Evolutionary conservation across 2,329 filamentous ascomycete genomes (phyloP).

Genomic region (Pseudovirgaria hyperparasitica): DNA sequence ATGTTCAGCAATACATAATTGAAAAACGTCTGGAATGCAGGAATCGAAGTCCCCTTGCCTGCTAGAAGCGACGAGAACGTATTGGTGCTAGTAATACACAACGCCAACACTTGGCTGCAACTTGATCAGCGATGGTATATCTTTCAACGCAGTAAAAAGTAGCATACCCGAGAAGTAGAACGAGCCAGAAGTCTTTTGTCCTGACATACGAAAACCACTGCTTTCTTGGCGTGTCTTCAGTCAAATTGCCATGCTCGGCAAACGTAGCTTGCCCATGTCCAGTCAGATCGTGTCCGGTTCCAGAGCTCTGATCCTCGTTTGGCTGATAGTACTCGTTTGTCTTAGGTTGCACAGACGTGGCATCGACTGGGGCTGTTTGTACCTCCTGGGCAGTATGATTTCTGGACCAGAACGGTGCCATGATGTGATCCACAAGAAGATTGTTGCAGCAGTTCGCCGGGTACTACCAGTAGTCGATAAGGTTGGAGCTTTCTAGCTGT

Average conservation of each 20-base stretch:
- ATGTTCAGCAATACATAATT: slow-evolving; percentile 78
- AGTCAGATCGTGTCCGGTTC: slow-evolving; percentile 12
- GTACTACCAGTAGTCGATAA: too few species aligned
- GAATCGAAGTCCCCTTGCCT: slow-evolving; percentile 58
- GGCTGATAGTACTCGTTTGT: background rate
- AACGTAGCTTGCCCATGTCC: slow-evolving; percentile 4
- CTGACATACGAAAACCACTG: slow-evolving; percentile 56
- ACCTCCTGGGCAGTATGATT: too few species aligned
- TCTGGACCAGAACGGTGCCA: too few species aligned
- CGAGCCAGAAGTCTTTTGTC: slow-evolving; percentile 79
- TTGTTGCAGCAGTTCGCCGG: too few species aligned
- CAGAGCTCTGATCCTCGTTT: slow-evolving; percentile 11
- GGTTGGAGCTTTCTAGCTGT: slow-evolving; percentile 21
- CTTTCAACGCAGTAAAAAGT: slow-evolving; percentile 1
- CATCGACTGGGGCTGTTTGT: too few species aligned
- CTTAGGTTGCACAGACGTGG: too few species aligned
- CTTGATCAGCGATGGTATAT: too few species aligned
- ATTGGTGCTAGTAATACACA: slow-evolving; percentile 87
- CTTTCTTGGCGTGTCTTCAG: slow-evolving; percentile 28
- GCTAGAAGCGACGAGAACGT: slow-evolving; percentile 73
- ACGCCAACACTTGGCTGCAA: slow-evolving; percentile 59
- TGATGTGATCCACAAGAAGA: too few species aligned
- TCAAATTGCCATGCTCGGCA: slow-evolving; percentile 10
- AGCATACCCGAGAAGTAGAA: slow-evolving; percentile 58
- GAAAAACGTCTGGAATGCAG: slow-evolving; percentile 91